These are phyloP conservation scores for Neopestalotiopsis sp. DNA, from an alignment of 2,329 filamentous ascomycete species.

Conservation along the genomic window DNA sequence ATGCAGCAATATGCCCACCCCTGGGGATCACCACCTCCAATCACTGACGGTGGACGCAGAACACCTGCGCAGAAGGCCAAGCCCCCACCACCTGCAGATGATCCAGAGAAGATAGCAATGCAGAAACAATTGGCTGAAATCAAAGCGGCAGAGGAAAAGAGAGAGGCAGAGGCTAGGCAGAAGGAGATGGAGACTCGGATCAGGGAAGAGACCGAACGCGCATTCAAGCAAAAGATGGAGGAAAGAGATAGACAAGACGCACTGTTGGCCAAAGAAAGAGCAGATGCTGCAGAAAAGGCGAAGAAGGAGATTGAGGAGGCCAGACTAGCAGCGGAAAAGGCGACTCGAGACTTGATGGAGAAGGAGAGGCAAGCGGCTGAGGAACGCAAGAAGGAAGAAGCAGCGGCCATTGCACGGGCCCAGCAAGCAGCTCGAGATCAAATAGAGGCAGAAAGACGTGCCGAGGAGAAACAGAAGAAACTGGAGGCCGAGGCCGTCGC, in stretches of 20 bases:
- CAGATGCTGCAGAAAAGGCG: constrained; percentile 49
- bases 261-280: constrained; percentile 39
- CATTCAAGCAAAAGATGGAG: constrained; percentile 47
- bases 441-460: constrained; percentile 44
- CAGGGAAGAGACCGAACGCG: constrained; percentile 52
- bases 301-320: constrained; percentile 53
- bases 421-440: constrained; percentile 43
- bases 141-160: constrained; percentile 51
- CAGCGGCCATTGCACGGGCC: constrained; percentile 35
- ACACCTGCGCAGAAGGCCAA: neutral
- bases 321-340: constrained; percentile 50
- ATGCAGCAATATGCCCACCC: constrained; percentile 56
- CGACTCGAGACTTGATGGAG: constrained; percentile 46
- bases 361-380: constrained; percentile 41
- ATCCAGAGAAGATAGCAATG: constrained; percentile 66
- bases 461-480: constrained; percentile 33
- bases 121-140: constrained; percentile 63
- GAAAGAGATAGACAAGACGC: constrained; percentile 44
- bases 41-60: constrained; percentile 31
- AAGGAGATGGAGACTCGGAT: constrained; percentile 51
- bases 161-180: constrained; percentile 51
- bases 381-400: constrained; percentile 31
- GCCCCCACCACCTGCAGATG: constrained; percentile 32
- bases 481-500: constrained; percentile 34
- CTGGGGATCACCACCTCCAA: constrained; percentile 41